A percentile compares a stretch with the other conserved stretches of the same genome.
These are phyloP conservation scores for Spathaspora passalidarum DNA, from an alignment of 805 yeast genomes.

Conservation along the genomic window DNA sequence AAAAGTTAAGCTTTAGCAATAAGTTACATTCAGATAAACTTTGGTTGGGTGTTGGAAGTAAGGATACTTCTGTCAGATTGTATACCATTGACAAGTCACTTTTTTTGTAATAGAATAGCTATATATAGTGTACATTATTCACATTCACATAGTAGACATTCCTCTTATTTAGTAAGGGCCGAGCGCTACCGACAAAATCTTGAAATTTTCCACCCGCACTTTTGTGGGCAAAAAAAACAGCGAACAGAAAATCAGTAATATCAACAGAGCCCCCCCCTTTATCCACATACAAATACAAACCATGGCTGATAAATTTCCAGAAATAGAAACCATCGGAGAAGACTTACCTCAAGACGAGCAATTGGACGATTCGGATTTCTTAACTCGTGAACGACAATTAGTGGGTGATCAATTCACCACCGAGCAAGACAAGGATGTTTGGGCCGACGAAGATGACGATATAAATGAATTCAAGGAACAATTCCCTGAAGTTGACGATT, in stretches of 20 bases:
- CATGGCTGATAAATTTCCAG: slow-evolving; percentile 80
- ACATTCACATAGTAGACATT: background rate
- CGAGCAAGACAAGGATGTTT: slow-evolving; percentile 52
- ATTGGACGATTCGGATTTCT: slow-evolving; percentile 50
- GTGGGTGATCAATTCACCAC: slow-evolving; percentile 72
- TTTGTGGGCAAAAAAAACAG: background rate
- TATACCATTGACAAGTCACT: slow-evolving; percentile 17
- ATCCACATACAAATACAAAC: slow-evolving; percentile 2
- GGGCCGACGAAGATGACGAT: slow-evolving; percentile 39
- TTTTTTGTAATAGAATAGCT: slow-evolving; percentile 2
- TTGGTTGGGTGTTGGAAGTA: slow-evolving; percentile 59
- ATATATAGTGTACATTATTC: background rate
- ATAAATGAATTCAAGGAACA: slow-evolving; percentile 62
- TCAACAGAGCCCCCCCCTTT: background rate
- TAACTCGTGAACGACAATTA: slow-evolving; percentile 64
- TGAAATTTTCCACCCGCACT: background rate
- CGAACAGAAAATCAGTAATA: background rate
- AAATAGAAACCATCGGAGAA: slow-evolving; percentile 45
- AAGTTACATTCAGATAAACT: slow-evolving; percentile 15
- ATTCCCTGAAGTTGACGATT: slow-evolving; percentile 51
- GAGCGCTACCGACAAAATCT: background rate
- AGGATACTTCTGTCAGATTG: slow-evolving; percentile 60
- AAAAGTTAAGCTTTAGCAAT: slow-evolving; percentile 58
- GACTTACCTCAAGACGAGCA: slow-evolving; percentile 28
- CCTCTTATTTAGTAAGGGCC: background rate